Evolutionary conservation across 441 rosid species (phyloP).

Genomic region (Adansonia gregorii): DNA sequence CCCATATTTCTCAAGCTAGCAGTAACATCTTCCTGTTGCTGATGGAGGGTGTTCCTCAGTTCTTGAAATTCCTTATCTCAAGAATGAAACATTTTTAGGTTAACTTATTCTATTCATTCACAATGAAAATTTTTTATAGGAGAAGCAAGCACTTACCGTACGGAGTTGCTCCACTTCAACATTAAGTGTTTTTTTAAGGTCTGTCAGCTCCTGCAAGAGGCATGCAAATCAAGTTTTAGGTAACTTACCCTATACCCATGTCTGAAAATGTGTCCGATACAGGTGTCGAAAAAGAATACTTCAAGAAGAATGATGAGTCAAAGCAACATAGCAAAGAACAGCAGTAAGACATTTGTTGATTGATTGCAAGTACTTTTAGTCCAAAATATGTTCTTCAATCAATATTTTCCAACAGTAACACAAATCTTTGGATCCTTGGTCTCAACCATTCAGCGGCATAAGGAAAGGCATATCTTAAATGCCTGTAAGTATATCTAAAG

Average conservation of each 20-base stretch:
- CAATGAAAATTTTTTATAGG: background rate
- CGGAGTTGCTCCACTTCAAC: constrained; percentile 75
- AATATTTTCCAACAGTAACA: background rate
- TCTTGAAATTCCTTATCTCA: constrained; percentile 46
- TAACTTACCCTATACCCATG: too few species aligned
- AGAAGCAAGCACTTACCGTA: constrained; percentile 45
- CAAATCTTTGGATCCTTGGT: constrained; percentile 8
- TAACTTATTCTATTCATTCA: background rate
- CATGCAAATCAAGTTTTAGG: background rate
- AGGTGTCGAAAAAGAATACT: too few species aligned
- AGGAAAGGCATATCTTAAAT: constrained; percentile 1
- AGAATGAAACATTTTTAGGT: constrained; percentile 19
- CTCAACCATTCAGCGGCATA: background rate
- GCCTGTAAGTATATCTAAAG: background rate
- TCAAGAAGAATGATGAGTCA: too few species aligned
- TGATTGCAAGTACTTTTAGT: background rate
- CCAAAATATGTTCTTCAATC: background rate
- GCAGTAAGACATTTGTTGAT: background rate
- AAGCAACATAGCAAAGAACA: background rate
- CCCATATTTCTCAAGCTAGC: constrained; percentile 29
- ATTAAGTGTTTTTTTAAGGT: constrained; percentile 61
- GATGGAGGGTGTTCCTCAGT: constrained; percentile 30
- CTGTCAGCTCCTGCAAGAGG: constrained; percentile 61
- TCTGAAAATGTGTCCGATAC: too few species aligned
- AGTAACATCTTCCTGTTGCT: constrained; percentile 33